A percentile compares a stretch with the other conserved stretches of the same genome.
phyloP scores from a whole-genome alignment of 202 grass and related monocot species.

The Schoenoplectus tabernaemontani region DNA sequence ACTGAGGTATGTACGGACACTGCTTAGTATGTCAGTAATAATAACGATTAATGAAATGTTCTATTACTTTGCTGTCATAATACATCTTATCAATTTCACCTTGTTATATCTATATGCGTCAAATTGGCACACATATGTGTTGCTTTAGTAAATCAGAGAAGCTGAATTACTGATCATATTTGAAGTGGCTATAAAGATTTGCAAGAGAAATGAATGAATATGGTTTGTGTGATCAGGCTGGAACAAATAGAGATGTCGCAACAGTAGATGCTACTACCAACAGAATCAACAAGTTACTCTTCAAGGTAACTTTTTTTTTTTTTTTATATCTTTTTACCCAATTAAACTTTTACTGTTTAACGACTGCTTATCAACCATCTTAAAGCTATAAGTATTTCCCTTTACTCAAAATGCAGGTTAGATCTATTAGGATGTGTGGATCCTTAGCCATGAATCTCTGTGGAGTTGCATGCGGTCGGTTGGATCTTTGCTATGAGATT shows the following conservation, averaged over 20 bases:
- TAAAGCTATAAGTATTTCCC: background rate
- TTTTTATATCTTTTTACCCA: background rate
- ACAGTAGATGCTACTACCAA: slow-evolving; percentile 74
- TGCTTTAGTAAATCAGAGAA: background rate
- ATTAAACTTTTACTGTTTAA: background rate
- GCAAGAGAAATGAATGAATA: background rate
- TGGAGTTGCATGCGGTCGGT: slow-evolving; percentile 82
- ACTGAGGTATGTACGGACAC: slow-evolving; percentile 57
- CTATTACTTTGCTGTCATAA: background rate
- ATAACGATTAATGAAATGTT: background rate
- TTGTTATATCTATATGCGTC: background rate
- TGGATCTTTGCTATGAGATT: slow-evolving; percentile 94
- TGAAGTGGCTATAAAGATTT: background rate
- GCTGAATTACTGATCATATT: background rate
- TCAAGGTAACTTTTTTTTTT: slow-evolving; percentile 51
- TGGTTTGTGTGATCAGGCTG: slow-evolving; percentile 39
- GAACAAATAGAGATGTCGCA: slow-evolving; percentile 57
- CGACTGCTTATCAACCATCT: background rate
- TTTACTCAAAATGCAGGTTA: slow-evolving; percentile 42
- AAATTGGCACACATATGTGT: background rate
- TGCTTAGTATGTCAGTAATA: background rate
- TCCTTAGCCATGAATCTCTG: slow-evolving; percentile 89
- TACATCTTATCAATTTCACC: background rate
- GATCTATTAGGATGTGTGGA: slow-evolving; percentile 93
- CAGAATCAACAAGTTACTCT: slow-evolving; percentile 83